Evolutionary conservation across 805 yeast species (phyloP).

Genomic region (Cyberlindnera misumaiensis): DNA sequence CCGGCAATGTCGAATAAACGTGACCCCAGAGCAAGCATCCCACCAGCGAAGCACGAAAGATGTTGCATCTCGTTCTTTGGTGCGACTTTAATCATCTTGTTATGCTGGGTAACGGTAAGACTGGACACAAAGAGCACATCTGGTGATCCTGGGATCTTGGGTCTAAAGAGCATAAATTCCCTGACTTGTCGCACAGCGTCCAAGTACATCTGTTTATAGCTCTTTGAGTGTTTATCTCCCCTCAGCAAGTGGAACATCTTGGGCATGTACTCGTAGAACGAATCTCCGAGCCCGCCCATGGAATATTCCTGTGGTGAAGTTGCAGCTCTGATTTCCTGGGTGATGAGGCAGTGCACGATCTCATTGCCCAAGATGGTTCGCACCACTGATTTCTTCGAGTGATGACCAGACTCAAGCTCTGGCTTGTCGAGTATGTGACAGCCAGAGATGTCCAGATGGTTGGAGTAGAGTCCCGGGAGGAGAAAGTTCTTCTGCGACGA

Average conservation of each 20-base stretch:
- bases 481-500: conserved; percentile 28
- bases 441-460: conserved; percentile 43
- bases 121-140: conserved; percentile 26
- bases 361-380: conserved; percentile 27
- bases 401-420: conserved; percentile 27
- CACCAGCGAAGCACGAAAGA: conserved; percentile 46
- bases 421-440: conserved; percentile 30
- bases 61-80: conserved; percentile 37
- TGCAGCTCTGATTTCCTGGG: conserved; percentile 18
- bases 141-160: conserved; percentile 36
- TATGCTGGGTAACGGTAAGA: conserved; percentile 20
- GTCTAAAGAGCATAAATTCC: conserved; percentile 36
- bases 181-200: conserved; percentile 32
- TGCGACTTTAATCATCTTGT: conserved; percentile 8
- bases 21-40: conserved; percentile 44
- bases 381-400: conserved; percentile 28
- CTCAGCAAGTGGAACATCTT: conserved; percentile 40
- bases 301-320: conserved; percentile 21
- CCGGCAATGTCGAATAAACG: conserved; percentile 30
- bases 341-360: conserved; percentile 29
- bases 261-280: conserved; percentile 42
- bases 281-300: conserved; percentile 37
- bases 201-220: conserved; percentile 28
- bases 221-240: conserved; percentile 26
- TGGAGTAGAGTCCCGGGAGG: conserved; percentile 39